These are phyloP conservation scores for Fusarium armeniacum DNA, from an alignment of 2,329 filamentous ascomycete species.

Conservation along the genomic window DNA sequence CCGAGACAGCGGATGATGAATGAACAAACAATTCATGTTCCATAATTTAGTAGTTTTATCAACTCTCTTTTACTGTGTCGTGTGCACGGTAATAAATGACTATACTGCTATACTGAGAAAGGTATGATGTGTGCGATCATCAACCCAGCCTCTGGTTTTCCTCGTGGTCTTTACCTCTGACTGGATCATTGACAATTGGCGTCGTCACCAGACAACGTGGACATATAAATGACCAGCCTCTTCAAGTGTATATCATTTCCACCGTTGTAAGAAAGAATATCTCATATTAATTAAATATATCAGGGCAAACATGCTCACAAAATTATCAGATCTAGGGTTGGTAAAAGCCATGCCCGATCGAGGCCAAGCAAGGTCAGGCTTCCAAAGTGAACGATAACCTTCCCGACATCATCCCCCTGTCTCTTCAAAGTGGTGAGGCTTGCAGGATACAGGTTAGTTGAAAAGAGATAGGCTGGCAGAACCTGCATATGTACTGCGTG, in stretches of 20 bases:
- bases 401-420: slow-evolving; percentile 39
- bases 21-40: slow-evolving; percentile 19
- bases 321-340: slow-evolving; percentile 6
- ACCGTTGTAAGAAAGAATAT: background rate
- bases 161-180: slow-evolving; percentile 29
- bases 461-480: slow-evolving; percentile 29
- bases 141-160: slow-evolving; percentile 34
- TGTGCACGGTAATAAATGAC: slow-evolving; percentile 3
- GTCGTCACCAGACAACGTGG: slow-evolving; percentile 44
- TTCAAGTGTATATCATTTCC: slow-evolving; percentile 15
- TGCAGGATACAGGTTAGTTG: slow-evolving; percentile 24
- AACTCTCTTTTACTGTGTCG: slow-evolving; percentile 15
- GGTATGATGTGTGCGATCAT: slow-evolving; percentile 34
- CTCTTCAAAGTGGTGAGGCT: slow-evolving; percentile 26
- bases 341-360: background rate
- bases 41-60: slow-evolving; percentile 3
- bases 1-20: background rate
- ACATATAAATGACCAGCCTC: slow-evolving; percentile 39
- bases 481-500: slow-evolving; percentile 22
- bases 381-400: slow-evolving; percentile 21
- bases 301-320: background rate
- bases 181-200: slow-evolving; percentile 29
- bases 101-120: background rate
- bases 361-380: slow-evolving; percentile 8
- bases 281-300: background rate